These are phyloP conservation scores for Phialemoniopsis sp. DNA, from an alignment of 2,329 filamentous ascomycete genomes.

Conservation along the genomic window DNA sequence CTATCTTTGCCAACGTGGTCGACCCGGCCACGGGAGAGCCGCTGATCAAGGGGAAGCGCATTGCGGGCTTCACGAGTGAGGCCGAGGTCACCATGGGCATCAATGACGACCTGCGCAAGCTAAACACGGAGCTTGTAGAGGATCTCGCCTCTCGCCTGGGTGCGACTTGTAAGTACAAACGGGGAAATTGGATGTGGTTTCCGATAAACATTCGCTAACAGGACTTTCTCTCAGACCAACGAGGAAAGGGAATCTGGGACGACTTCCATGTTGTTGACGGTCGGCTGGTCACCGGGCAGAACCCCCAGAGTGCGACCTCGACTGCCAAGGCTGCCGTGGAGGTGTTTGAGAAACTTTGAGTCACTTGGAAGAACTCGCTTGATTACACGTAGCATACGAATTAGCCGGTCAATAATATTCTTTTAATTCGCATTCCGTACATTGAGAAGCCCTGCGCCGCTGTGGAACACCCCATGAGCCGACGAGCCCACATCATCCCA, in stretches of 20 bases:
- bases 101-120: slow-evolving; percentile 21
- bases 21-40: slow-evolving; percentile 25
- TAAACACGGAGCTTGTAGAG: slow-evolving; percentile 26
- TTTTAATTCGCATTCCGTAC: no score
- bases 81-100: slow-evolving; percentile 27
- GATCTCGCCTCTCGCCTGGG: slow-evolving; percentile 21
- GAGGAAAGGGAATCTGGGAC: slow-evolving; percentile 18
- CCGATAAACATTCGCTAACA: background rate
- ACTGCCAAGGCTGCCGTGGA: slow-evolving; percentile 31
- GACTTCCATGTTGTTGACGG: slow-evolving; percentile 26
- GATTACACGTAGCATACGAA: no score
- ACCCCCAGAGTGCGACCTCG: slow-evolving; percentile 31
- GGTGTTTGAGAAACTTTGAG: slow-evolving; percentile 28
- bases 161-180: slow-evolving; percentile 20
- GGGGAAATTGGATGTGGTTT: background rate
- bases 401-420: no score
- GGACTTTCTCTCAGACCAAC: slow-evolving; percentile 10
- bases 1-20: slow-evolving; percentile 28
- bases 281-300: slow-evolving; percentile 33
- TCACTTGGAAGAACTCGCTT: no score
- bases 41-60: slow-evolving; percentile 27
- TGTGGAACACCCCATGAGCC: no score
- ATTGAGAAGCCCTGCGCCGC: no score
- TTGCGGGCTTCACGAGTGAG: slow-evolving; percentile 34
- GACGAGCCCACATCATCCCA: no score